phyloP scores from a whole-genome alignment of 2,329 filamentous ascomycete genomes.

The Phoma sp. region DNA sequence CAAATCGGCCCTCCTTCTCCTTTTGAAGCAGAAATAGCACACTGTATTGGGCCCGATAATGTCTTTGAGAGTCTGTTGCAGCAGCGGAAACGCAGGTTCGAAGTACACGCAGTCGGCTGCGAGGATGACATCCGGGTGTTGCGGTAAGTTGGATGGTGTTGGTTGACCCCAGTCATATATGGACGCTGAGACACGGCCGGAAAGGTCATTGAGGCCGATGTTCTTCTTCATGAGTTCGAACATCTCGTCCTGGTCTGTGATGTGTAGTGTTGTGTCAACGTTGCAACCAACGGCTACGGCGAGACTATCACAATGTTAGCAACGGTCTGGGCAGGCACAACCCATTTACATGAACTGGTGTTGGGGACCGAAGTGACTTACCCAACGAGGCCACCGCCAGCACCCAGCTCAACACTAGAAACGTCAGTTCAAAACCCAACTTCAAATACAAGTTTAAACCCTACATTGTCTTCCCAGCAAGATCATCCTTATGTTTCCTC shows the following conservation, averaged over 20 bases:
- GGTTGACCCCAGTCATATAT: constrained; percentile 79
- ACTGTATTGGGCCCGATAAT: constrained; percentile 71
- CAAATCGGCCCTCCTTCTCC: constrained; percentile 74
- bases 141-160: constrained; percentile 51
- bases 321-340: too few species aligned
- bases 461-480: constrained; percentile 76
- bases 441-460: constrained; percentile 45
- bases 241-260: constrained; percentile 92
- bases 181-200: constrained; percentile 67
- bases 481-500: constrained; percentile 69
- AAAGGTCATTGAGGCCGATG: constrained; percentile 78
- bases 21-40: constrained; percentile 95
- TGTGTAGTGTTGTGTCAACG: constrained; percentile 68
- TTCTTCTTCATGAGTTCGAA: constrained; percentile 85
- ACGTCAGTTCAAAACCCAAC: constrained; percentile 19
- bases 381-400: constrained; percentile 90
- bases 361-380: too few species aligned
- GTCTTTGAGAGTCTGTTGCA: constrained; percentile 78
- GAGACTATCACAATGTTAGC: too few species aligned
- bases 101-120: constrained; percentile 98
- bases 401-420: constrained; percentile 83
- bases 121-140: constrained; percentile 80
- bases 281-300: constrained; percentile 63
- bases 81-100: constrained; percentile 89
- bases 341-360: too few species aligned